Evolutionary conservation across 2,329 filamentous ascomycete genomes (phyloP), one percentile per base, ranked within the genome.

Genomic region (Pseudopyrenochaeta lycopersici): DNA sequence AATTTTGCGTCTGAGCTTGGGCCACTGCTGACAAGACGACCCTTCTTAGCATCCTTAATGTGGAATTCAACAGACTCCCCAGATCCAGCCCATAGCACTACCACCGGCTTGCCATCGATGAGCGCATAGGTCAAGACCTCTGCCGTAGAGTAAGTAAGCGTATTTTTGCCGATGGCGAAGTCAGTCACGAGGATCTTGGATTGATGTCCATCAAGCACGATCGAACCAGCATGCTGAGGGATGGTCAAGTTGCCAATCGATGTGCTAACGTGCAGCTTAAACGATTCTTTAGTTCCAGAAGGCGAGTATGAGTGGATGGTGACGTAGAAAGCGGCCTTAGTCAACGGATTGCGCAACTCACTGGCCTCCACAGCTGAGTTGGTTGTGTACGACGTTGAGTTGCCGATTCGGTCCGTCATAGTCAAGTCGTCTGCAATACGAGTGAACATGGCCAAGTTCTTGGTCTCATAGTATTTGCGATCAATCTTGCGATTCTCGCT

Each of bases 391-490:
- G 67, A 71, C 2, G 80, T 85, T 27, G 78, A 80, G 62, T 83
- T 81, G 2, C 72, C 77, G 10, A 74, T 49, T 5, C 82, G 74
- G 46, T 87, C 80, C 0, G 84, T 85, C 58, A 82, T 79, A 0
- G 84, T 81, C 38, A 88, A 71, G 48, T 86, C 85, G 18, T 79
- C 77, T 2, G 86, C 85, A 35, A 82, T 79, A 27, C 84, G 80
- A 0, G 84, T 85, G 65, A 88, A 88, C 54, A 87, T 67, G 1
- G 82, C 83, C 23, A 88, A 71, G 18, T 87, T 78, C 68, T 88
- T 88, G 0, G 84, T 87, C 70, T 88, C 86, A 52, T 84, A 84
- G 65, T 83, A 88, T 65, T 88, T 88, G 61, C 79, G 80, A 38
- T 82, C 81, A 17, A 88, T 83, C 9, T 76, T 76, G 11, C 86